These are phyloP conservation scores for Diaporthe humulicola DNA, from an alignment of 2,329 filamentous ascomycete species.

Conservation along the genomic window DNA sequence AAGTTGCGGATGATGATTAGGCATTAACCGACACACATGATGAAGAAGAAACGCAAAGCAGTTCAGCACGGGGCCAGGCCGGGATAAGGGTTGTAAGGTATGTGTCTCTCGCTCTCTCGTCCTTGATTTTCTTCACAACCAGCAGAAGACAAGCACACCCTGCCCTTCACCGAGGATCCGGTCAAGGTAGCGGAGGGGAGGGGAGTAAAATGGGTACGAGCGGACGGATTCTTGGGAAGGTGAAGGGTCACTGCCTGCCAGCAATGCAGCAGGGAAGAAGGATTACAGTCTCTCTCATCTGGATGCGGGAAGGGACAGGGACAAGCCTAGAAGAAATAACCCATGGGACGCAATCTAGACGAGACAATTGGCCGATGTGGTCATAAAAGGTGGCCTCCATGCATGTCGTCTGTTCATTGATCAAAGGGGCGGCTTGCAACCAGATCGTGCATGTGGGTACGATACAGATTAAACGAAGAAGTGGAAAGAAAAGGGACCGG, in stretches of 20 bases:
- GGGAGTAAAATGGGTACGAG: constrained; percentile 19
- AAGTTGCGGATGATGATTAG: constrained; percentile 22
- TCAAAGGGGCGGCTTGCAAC: constrained; percentile 39
- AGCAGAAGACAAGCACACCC: constrained; percentile 28
- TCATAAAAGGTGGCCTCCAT: constrained; percentile 37
- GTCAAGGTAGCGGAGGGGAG: constrained; percentile 11
- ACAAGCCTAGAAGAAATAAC: constrained; percentile 34
- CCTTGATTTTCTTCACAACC: constrained; percentile 31
- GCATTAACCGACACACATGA: constrained; percentile 36
- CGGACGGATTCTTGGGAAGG: constrained; percentile 19
- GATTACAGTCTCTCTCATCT: constrained; percentile 20
- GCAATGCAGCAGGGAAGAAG: constrained; percentile 31
- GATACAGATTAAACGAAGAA: constrained; percentile 31
- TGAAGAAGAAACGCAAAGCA: constrained; percentile 25
- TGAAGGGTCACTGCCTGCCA: constrained; percentile 26
- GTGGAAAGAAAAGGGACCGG: constrained; percentile 29
- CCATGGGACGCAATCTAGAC: constrained; percentile 26
- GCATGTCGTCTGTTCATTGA: constrained; percentile 30
- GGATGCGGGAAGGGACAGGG: constrained; percentile 32
- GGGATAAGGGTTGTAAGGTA: constrained; percentile 28
- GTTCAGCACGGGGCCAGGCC: constrained; percentile 23
- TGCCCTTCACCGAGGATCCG: constrained; percentile 30
- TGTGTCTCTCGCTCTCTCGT: constrained; percentile 10
- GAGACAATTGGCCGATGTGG: constrained; percentile 36
- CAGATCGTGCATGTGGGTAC: constrained; percentile 32